Percentiles rank a stretch among this genome's conserved stretches.
Evolutionary conservation across 176 grass and related monocot species (phyloP).

Genomic region (Canna indica): DNA sequence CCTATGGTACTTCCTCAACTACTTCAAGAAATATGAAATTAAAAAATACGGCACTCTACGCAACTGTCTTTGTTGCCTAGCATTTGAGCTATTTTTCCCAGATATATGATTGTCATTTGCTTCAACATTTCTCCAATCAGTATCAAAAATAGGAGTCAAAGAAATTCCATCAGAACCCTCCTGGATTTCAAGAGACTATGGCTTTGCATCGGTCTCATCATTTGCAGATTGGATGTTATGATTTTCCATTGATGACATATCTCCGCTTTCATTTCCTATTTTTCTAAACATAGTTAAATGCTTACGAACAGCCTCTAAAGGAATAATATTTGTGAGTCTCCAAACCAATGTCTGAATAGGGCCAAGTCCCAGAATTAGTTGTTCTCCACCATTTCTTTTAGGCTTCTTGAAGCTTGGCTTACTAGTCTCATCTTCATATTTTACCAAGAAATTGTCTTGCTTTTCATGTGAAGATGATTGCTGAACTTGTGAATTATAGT

Average conservation of each 20-base stretch:
- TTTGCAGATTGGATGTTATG: constrained; percentile 38
- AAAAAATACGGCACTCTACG: constrained; percentile 79
- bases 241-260: constrained; percentile 40
- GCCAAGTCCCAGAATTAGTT: constrained; percentile 77
- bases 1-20: no score
- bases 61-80: constrained; percentile 44
- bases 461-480: constrained; percentile 32
- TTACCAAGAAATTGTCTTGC: constrained; percentile 16
- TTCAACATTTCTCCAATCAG: constrained; percentile 25
- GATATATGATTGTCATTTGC: constrained; percentile 22
- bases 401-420: constrained; percentile 22
- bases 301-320: constrained; percentile 58
- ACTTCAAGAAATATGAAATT: no score
- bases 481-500: constrained; percentile 54
- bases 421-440: constrained; percentile 31
- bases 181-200: constrained; percentile 69
- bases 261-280: constrained; percentile 38
- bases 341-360: constrained; percentile 91
- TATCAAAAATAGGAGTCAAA: constrained; percentile 66
- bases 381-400: constrained; percentile 37
- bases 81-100: constrained; percentile 37
- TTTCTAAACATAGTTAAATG: constrained; percentile 44
- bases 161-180: constrained; percentile 84
- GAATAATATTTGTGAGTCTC: constrained; percentile 89
- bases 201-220: constrained; percentile 47